Evolutionary conservation across 495 filamentous ascomycete species (phyloP).

Genomic region (Platismatia glauca): DNA sequence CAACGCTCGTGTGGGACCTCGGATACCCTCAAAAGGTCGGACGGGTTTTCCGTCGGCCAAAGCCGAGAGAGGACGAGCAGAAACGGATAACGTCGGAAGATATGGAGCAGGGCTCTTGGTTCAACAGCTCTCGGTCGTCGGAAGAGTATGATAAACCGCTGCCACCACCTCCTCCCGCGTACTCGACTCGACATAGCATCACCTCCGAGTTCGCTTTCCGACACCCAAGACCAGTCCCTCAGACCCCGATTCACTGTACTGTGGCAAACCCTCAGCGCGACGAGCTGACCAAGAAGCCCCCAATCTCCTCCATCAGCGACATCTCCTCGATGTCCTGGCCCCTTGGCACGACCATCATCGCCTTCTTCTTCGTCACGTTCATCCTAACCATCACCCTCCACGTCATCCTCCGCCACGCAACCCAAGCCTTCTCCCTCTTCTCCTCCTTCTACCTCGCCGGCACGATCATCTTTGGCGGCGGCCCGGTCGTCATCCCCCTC

Average conservation of each 20-base stretch:
- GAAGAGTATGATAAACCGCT: not conserved
- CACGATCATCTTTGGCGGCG: constrained; percentile 84
- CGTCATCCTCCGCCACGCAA: constrained; percentile 30
- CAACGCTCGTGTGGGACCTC: constrained; percentile 51
- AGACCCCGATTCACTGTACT: not conserved
- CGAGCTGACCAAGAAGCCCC: not conserved
- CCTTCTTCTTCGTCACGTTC: constrained; percentile 52
- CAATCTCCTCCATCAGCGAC: constrained; percentile 10
- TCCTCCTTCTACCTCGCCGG: constrained; percentile 77
- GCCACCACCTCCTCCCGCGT: not conserved
- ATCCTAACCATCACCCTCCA: constrained; percentile 50
- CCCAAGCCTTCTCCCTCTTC: constrained; percentile 56
- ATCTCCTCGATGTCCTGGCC: constrained; percentile 27
- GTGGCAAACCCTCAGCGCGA: not conserved
- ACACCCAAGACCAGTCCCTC: constrained; percentile 9
- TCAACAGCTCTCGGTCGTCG: not conserved
- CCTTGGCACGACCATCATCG: constrained; percentile 43
- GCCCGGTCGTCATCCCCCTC: constrained; percentile 77
- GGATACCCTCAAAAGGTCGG: constrained; percentile 12
- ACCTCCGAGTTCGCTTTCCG: not conserved
- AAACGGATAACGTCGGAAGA: not conserved
- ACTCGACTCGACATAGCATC: not conserved
- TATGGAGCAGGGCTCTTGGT: constrained; percentile 5
- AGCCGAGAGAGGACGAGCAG: not conserved
- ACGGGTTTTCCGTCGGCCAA: not conserved